phyloP scores from a whole-genome alignment of 495 filamentous ascomycete genomes.

The Annulohypoxylon stygium region DNA sequence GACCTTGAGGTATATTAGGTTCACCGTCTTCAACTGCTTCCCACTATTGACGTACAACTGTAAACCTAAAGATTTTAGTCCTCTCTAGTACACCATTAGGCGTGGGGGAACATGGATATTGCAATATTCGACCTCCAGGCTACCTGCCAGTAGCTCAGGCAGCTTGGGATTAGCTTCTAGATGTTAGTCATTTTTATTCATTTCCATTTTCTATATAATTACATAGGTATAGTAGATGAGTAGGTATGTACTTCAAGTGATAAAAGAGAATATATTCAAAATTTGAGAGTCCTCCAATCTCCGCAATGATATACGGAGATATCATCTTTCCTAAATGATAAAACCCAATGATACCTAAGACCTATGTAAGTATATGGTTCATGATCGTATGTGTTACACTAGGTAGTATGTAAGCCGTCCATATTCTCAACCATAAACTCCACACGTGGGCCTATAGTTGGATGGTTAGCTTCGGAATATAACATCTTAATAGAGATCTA shows the following conservation, averaged over 20 bases:
- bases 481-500: too few relatives aligned
- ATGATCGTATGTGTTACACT: background rate
- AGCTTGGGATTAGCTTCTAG: too few relatives aligned
- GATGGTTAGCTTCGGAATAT: too few relatives aligned
- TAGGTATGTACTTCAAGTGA: too few relatives aligned
- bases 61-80: constrained; percentile 12
- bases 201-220: background rate
- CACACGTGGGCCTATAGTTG: too few relatives aligned
- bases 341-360: too few relatives aligned
- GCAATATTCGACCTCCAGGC: background rate
- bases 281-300: too few relatives aligned
- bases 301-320: too few relatives aligned
- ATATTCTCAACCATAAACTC: too few relatives aligned
- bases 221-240: background rate
- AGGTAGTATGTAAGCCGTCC: too few relatives aligned
- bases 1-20: background rate
- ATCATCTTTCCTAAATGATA: too few relatives aligned
- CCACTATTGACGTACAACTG: constrained; percentile 1
- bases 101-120: background rate
- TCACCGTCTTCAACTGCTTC: constrained; percentile 13
- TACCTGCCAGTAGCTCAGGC: background rate
- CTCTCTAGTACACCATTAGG: background rate
- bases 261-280: too few relatives aligned
- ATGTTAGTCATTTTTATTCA: constrained; percentile 6
- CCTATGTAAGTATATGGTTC: background rate